Evolutionary conservation across 768 basidiomycete genomes (phyloP), one percentile per base, ranked within the genome.

Genomic region (Flagelloscypha sp.): DNA sequence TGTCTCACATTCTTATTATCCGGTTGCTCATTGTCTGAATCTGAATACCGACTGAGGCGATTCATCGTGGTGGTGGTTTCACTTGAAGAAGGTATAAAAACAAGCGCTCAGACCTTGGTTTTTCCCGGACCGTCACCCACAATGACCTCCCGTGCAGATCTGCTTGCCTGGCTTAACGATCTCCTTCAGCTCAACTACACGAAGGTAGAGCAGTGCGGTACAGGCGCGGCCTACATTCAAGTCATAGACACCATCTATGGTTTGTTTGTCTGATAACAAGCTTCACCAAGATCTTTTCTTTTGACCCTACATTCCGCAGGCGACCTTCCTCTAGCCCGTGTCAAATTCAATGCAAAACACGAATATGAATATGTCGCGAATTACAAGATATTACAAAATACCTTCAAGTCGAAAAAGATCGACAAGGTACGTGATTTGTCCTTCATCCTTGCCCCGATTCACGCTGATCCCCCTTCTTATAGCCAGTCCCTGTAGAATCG

Each of bases 321-420:
- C 48, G 88, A 97, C 62, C 43, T 95, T 0, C 92, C 92, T 9
- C 89, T 98, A 87, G 48, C 62, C 23, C 74, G 84, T 43, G 93
- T 99, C 49, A 98, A 97, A 70, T 88, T 97, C 77, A 80, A 80
- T 57, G 92, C 95, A 28, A 92, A 79, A 64, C 86, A 88, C 52
- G 88, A 95, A 55, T 97, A 95, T 64, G 94, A 98, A 59, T 97
- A 78, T 53, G 61, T 98, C 36, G 84, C 77, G 18, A 99, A 99
- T 65, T 98, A 77, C 73, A 97, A 98, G 61, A 72, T 98, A 54
- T 65, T 99, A 59, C 95, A 99, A 58, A 90, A 80, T 49, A 55
- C 72, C 25, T 98, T 99, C 80, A 89, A 90, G 55, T 55, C 70
- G 10, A 84, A 97, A 59, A 85, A 88, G 63, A 83, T 99, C 44